Percentiles rank a stretch among this genome's conserved stretches.
Conservation (phyloP, 1,284 basidiomycete genomes). For the Sporisorium iseilematis-ciliati region DNA sequence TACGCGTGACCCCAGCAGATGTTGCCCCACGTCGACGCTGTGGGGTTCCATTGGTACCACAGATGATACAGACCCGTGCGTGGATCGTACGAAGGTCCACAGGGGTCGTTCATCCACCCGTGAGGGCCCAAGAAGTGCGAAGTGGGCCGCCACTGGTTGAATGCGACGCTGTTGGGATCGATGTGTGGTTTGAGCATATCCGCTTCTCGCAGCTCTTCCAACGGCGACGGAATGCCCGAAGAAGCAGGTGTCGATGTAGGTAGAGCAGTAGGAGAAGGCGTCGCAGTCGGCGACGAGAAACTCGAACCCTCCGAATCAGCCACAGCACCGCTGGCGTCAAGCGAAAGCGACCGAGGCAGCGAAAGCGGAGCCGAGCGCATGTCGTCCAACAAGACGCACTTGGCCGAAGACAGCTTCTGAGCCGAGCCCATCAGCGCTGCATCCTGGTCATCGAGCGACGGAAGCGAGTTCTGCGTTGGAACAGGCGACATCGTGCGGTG, state of each 20-base stretch:
- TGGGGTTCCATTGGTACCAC: conserved; percentile 59
- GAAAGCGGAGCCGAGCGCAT: conserved; percentile 16
- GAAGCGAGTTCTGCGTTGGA: conserved; percentile 11
- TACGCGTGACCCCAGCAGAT: conserved; percentile 58
- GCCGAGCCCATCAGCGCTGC: neutral
- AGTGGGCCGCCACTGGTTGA: conserved; percentile 47
- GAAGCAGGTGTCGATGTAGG: conserved; percentile 28
- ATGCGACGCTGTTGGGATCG: conserved; percentile 5
- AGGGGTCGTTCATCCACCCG: conserved; percentile 63
- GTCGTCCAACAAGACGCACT: neutral
- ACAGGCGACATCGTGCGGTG: conserved; percentile 16
- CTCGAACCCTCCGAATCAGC: conserved; percentile 18
- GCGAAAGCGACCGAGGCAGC: neutral
- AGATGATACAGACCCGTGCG: conserved; percentile 51
- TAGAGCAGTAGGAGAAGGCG: conserved; percentile 8
- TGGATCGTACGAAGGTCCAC: conserved; percentile 52
- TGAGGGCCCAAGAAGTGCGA: conserved; percentile 57
- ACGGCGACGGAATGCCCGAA: conserved; percentile 21
- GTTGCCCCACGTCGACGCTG: conserved; percentile 56
- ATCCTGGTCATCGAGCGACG: neutral
- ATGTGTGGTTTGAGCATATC: conserved; percentile 22
- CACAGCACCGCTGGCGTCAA: conserved; percentile 5
- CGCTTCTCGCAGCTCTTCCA: conserved; percentile 18
- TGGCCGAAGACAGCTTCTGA: conserved; percentile 2
- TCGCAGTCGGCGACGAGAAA: conserved; percentile 16